Percentiles rank a stretch among this genome's conserved stretches.
phyloP scores from a whole-genome alignment of 306 rosid species.

The Calophaca sinica region DNA sequence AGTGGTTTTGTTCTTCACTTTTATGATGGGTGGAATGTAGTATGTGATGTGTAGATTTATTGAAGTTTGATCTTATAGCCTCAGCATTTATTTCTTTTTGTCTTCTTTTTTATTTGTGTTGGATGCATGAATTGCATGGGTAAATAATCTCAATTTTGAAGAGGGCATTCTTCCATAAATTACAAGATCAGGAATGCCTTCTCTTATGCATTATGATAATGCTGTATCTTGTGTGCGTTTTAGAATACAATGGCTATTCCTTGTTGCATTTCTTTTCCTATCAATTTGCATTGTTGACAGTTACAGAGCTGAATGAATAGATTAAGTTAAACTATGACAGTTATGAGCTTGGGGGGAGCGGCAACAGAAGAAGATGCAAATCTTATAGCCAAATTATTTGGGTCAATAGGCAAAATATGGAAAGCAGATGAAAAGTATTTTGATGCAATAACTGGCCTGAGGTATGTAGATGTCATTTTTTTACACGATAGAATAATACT shows the following conservation, averaged over 20 bases:
- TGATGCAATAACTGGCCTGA: slow-evolving; percentile 93
- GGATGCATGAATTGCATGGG: slow-evolving; percentile 28
- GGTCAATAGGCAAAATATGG: slow-evolving; percentile 89
- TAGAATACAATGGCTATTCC: slow-evolving; percentile 23
- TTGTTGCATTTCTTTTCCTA: slow-evolving; percentile 35
- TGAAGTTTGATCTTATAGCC: slow-evolving; percentile 33
- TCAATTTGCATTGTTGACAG: slow-evolving; percentile 25
- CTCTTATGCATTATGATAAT: slow-evolving; percentile 25
- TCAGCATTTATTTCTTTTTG: not conserved
- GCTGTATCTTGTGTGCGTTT: slow-evolving; percentile 16
- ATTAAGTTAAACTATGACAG: slow-evolving; percentile 54
- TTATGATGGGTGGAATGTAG: slow-evolving; percentile 11
- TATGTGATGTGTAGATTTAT: slow-evolving; percentile 29
- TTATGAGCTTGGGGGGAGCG: slow-evolving; percentile 84
- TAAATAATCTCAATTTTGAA: slow-evolving; percentile 34
- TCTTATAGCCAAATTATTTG: slow-evolving; percentile 75
- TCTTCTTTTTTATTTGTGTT: not conserved
- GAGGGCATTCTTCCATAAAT: slow-evolving; percentile 27
- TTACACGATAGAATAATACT: slow-evolving; percentile 2
- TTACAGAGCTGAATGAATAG: slow-evolving; percentile 35
- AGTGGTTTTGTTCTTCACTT: slow-evolving; percentile 37
- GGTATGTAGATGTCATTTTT: slow-evolving; percentile 58
- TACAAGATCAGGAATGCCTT: slow-evolving; percentile 34
- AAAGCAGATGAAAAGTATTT: slow-evolving; percentile 86
- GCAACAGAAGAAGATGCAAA: slow-evolving; percentile 85